These are phyloP conservation scores for Harringtonia lauricola DNA, from an alignment of 2,329 filamentous ascomycete genomes.

Conservation along the genomic window DNA sequence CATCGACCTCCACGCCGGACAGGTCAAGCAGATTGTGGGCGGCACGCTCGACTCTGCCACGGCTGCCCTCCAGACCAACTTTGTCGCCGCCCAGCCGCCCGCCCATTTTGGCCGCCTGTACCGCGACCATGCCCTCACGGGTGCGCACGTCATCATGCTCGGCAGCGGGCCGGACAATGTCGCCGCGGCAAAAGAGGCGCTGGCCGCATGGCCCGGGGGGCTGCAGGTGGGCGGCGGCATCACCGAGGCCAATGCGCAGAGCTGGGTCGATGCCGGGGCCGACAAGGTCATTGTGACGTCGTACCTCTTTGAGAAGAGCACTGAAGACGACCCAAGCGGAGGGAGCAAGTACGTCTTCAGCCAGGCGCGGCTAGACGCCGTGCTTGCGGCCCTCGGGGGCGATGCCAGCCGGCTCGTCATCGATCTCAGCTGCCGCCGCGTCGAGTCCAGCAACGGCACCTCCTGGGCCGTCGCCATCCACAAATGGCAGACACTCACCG, in stretches of 20 bases:
- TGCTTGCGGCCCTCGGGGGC: conserved; percentile 61
- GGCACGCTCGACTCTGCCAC: conserved; percentile 69
- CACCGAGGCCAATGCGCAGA: conserved; percentile 67
- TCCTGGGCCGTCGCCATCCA: conserved; percentile 96
- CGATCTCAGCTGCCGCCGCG: conserved; percentile 77
- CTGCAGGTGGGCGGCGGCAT: conserved; percentile 94
- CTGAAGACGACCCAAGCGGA: conserved; percentile 16
- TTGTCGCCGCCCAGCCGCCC: conserved; percentile 74
- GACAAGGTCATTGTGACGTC: conserved; percentile 97
- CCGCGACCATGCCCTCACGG: conserved; percentile 58
- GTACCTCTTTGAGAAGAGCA: conserved; percentile 78
- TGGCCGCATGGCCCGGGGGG: conserved; percentile 65
- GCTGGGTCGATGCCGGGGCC: conserved; percentile 82
- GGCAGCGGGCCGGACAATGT: conserved; percentile 65
- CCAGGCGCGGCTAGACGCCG: conserved; percentile 59
- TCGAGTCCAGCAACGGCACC: background rate
- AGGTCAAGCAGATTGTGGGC: conserved; percentile 97
- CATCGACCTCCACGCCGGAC: conserved; percentile 93
- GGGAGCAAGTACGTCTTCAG: conserved; percentile 67
- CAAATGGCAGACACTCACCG: conserved; percentile 96
- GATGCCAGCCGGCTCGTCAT: conserved; percentile 80
- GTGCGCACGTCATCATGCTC: conserved; percentile 94
- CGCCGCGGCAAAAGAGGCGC: conserved; percentile 64
- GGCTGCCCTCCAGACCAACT: conserved; percentile 73
- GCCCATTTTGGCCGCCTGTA: conserved; percentile 76